Evolutionary conservation across 176 grass and related monocot genomes (phyloP), one percentile per base, ranked within the genome.

Genomic region (Secale cereale): DNA sequence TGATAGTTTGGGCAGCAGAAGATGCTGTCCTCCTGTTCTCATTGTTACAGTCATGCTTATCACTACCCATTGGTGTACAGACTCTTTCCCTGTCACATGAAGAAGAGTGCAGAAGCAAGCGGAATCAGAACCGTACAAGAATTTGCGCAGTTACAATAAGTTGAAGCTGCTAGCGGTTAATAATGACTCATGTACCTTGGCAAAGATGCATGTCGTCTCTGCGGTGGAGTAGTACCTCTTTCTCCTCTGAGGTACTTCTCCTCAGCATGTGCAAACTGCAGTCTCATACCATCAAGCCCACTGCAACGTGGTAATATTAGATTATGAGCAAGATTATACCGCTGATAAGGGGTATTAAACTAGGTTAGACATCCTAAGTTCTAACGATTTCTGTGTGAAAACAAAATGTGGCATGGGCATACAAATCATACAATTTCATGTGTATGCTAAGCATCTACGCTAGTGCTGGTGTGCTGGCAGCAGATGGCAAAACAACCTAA

Each of bases 251-350:
- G 90, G 84, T 92, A 91, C 68, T 93, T 86, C 74, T 98, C 96
- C 86, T 98, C 96, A 45, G 92, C 84, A 86, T 91, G 88, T 20
- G 89, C 96, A 94, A 95, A 98, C 41, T 98, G 96, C 22, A 86
- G 62, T 79, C 91, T 93, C 86, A 95, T 95, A 64, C 86, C 81
- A 81, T 95, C 93, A 81, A 91, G 86, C 29, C 96, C 96, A 84
- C 96, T 98, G 81, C 78, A 43, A 86, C 29, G 9, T 74, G 78
- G 31, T 52, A 70, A 81, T 20, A 78, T 86, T 54, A 90, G 65
- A 73, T 25, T 17, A 46, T 73, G 43, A 73, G 39, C 70, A 73
- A 37, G 83, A 81, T 68, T 8, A 20, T 26, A 65, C 9, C 59
- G 59, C 2, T 19, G 12, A 31, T 59, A 79, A 50, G 28, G 20